Conservation (phyloP, 306 rosid genomes). For the Glycine soja region DNA sequence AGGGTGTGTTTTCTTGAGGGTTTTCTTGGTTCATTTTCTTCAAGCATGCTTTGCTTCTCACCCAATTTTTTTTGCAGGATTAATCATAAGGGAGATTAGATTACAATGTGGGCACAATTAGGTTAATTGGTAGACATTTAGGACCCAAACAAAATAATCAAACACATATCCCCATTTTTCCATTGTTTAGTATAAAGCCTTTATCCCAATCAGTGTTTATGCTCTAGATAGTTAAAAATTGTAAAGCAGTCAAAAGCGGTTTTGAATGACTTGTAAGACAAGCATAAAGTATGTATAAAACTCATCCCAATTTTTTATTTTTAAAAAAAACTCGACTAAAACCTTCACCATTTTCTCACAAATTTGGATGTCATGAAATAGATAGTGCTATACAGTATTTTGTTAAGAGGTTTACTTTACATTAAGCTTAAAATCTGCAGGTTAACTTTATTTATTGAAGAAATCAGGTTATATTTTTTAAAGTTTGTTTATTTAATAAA, state of each 20-base stretch:
- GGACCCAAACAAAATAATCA: neutral
- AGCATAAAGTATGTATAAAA: neutral
- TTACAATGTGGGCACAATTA: constrained; percentile 48
- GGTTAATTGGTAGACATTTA: constrained; percentile 13
- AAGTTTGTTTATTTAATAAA: too few species aligned
- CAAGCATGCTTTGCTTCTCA: neutral
- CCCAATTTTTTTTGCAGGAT: neutral
- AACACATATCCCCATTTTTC: neutral
- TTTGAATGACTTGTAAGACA: neutral
- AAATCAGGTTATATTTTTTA: too few species aligned
- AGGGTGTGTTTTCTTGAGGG: constrained; percentile 55
- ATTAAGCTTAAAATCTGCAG: too few species aligned
- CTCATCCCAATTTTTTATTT: neutral
- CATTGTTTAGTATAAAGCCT: neutral
- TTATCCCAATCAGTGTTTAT: neutral
- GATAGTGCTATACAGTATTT: too few species aligned
- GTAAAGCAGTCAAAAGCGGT: too few species aligned
- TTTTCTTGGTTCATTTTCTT: constrained; percentile 39
- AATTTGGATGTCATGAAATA: too few species aligned
- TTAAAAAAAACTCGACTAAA: too few species aligned
- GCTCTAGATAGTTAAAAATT: neutral
- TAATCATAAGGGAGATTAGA: neutral
- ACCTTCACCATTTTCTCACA: too few species aligned
- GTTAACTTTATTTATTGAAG: too few species aligned
- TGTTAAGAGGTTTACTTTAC: too few species aligned